Conservation (phyloP, 805 yeast species). For the Jamesozyma piceae region DNA sequence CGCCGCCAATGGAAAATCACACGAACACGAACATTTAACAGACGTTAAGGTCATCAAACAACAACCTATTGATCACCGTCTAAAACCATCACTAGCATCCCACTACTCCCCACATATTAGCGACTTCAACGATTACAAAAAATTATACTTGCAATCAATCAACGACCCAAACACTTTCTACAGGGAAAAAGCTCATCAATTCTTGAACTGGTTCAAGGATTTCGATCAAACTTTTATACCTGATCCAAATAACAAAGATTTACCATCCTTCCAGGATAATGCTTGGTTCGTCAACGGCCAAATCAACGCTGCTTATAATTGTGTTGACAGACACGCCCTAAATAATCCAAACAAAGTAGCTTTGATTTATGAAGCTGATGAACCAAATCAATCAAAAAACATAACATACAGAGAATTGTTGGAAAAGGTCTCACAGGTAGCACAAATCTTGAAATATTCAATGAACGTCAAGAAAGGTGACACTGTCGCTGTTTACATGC, state of each 20-base stretch:
- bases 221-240: slow-evolving; percentile 44
- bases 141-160: slow-evolving; percentile 64
- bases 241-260: slow-evolving; percentile 30
- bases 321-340: slow-evolving; percentile 76
- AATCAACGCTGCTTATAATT: slow-evolving; percentile 69
- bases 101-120: slow-evolving; percentile 45
- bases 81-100: slow-evolving; percentile 12
- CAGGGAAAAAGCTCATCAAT: slow-evolving; percentile 63
- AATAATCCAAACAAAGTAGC: slow-evolving; percentile 64
- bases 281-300: slow-evolving; percentile 78
- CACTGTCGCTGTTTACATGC: slow-evolving; percentile 77
- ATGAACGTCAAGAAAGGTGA: slow-evolving; percentile 74
- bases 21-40: slow-evolving; percentile 17
- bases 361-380: slow-evolving; percentile 74
- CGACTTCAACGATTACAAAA: slow-evolving; percentile 44
- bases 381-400: slow-evolving; percentile 43
- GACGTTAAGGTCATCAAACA: slow-evolving; percentile 18
- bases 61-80: slow-evolving; percentile 15
- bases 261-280: slow-evolving; percentile 38
- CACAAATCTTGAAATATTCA: slow-evolving; percentile 50
- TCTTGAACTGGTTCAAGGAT: slow-evolving; percentile 71
- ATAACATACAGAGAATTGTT: slow-evolving; percentile 65
- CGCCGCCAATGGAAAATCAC: not conserved
- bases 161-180: slow-evolving; percentile 73
- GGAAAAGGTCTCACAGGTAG: slow-evolving; percentile 59